Base-by-base conservation (phyloP, 495 filamentous ascomycete species). In the Penicillium cosmopolitanum region DNA sequence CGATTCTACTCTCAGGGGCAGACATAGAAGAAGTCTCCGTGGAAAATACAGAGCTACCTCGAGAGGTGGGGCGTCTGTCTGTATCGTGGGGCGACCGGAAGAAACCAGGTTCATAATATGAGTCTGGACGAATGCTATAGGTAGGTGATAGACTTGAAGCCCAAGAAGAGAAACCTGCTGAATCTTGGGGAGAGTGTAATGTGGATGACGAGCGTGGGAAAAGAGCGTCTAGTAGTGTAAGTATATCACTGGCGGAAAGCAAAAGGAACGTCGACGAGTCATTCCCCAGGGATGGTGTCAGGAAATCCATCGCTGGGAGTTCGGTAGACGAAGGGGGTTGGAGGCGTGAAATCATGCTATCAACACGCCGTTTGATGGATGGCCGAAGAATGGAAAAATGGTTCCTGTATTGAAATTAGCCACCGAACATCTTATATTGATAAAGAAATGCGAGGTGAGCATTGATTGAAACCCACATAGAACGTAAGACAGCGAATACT, bases 261-360 rank as follows among this genome's bases (percentile, higher is more conserved):
- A 78, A 73, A 38, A 80, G 61, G 56, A 75, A 77, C 13, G 54
- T 66, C 12, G 76, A 70, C 36, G 73, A 51, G 12, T 71, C 61
- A 42, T 72, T 66, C 23, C 51, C 55, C 19, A 58, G 64, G 11
- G 50, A 31, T 13, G 23, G 33, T 5, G 65, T 28, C 5, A 57
- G 38, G 13, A 12, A 53, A n/a, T 55, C 51, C 18, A 19, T 9
- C 4, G 50, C 38, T 8, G 56, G 50, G 10, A 58, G 21, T 11
- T 59, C 53, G 9, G 38, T n/a, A 19, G 58, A 21, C 12, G 16
- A 23, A 19, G 58, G 28, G n/a, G n/a, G 55, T 18, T 61, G 53
- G 50, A 94, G 89, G 34, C 87, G 83, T 56, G 74, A 73, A 65
- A 92, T 79, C 69, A 96, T 90, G 57, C 80, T 92, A 59, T 92